Conservation (phyloP, 2,329 filamentous ascomycete species). For the Phialemonium atrogriseum region DNA sequence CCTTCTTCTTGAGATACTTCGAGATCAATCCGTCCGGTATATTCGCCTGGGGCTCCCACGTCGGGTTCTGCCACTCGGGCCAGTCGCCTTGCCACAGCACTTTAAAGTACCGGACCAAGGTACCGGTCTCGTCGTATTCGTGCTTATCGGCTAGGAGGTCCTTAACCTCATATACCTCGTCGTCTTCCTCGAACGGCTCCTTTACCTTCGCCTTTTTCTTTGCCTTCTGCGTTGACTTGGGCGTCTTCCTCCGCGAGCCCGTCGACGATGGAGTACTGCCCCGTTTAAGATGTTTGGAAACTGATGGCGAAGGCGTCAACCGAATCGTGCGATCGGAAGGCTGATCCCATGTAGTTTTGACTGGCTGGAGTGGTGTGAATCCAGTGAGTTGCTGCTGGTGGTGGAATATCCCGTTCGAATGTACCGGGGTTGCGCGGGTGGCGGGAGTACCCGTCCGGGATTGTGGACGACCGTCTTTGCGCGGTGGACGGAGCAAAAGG, state of each 20-base stretch:
- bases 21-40: slow-evolving; percentile 32
- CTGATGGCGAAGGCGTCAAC: too few relatives aligned
- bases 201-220: slow-evolving; percentile 13
- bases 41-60: slow-evolving; percentile 49
- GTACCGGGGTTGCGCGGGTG: too few relatives aligned
- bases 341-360: too few relatives aligned
- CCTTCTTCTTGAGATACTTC: slow-evolving; percentile 28
- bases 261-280: too few relatives aligned
- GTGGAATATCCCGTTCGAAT: too few relatives aligned
- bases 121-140: slow-evolving; percentile 25
- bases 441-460: too few relatives aligned
- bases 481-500: too few relatives aligned
- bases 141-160: slow-evolving; percentile 32
- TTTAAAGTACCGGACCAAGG: slow-evolving; percentile 34
- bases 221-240: slow-evolving; percentile 8
- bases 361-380: too few relatives aligned
- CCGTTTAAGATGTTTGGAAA: too few relatives aligned
- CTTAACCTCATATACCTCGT: slow-evolving; percentile 35
- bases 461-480: too few relatives aligned
- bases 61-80: slow-evolving; percentile 46
- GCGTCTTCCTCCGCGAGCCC: slow-evolving; percentile 2
- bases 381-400: too few relatives aligned
- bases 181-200: slow-evolving; percentile 14
- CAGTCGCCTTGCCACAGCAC: slow-evolving; percentile 51
- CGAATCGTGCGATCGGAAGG: too few relatives aligned